Percentiles rank a stretch among this genome's conserved stretches.
These are phyloP conservation scores for Amaranthus palmeri DNA, from an alignment of 148 eudicot genomes.

Conservation along the genomic window DNA sequence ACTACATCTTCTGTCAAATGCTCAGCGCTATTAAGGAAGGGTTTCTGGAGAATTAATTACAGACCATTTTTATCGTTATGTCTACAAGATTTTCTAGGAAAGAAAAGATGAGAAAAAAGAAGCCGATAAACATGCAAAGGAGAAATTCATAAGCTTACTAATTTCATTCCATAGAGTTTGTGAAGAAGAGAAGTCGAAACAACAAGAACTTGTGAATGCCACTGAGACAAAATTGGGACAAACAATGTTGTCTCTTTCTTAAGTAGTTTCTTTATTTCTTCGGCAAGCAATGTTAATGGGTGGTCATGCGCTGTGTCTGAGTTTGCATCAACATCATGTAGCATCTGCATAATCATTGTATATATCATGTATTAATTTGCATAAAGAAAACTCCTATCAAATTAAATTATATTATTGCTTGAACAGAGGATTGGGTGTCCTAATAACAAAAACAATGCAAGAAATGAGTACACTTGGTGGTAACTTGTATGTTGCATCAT, in stretches of 20 bases:
- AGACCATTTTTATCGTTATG: constrained; percentile 15
- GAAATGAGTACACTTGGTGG: background rate
- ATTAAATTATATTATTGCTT: too few species aligned
- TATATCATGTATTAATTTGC: background rate
- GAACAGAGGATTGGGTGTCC: background rate
- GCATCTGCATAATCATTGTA: constrained; percentile 37
- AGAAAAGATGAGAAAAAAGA: background rate
- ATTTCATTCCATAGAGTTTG: constrained; percentile 84
- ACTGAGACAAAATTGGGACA: constrained; percentile 71
- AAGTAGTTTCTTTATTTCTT: constrained; percentile 69
- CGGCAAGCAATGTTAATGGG: constrained; percentile 83
- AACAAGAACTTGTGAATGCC: constrained; percentile 72
- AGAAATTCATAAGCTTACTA: constrained; percentile 46
- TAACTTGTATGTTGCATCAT: background rate
- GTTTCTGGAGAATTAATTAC: constrained; percentile 60
- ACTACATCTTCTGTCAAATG: constrained; percentile 97
- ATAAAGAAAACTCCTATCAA: background rate
- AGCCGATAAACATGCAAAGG: background rate
- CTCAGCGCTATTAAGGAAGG: constrained; percentile 76
- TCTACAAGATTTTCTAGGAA: background rate
- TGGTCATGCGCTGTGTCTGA: constrained; percentile 75
- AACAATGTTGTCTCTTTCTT: constrained; percentile 63
- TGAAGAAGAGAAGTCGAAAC: constrained; percentile 89
- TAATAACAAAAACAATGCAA: background rate
- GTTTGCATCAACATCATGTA: constrained; percentile 66